Conservation (phyloP, 306 rosid genomes). For the Pachyrhizus erosus region DNA sequence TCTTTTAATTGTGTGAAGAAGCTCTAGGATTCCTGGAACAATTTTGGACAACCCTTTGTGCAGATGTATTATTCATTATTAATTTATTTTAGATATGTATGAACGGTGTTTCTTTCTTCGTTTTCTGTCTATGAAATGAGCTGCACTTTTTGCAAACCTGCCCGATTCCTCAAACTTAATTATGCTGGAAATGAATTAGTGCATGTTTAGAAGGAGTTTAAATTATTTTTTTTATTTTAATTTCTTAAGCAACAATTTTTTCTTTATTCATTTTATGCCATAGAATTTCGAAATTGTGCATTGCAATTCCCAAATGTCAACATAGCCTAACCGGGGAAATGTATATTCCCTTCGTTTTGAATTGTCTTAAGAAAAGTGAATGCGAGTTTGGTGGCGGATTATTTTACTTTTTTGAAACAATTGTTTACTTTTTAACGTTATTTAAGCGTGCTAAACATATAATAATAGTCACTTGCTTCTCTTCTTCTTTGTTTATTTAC, state of each 20-base stretch:
- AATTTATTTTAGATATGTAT: background rate
- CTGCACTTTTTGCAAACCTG: no score
- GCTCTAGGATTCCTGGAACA: no score
- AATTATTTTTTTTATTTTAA: no score
- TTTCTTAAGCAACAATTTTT: no score
- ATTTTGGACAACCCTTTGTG: background rate
- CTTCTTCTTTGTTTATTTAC: background rate
- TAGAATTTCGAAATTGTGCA: no score
- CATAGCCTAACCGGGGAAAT: conserved; percentile 14
- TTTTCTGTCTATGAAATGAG: background rate
- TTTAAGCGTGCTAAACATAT: background rate
- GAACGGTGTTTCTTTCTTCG: background rate
- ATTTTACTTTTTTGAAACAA: background rate
- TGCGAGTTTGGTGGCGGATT: conserved; percentile 24
- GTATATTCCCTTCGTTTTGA: conserved; percentile 42
- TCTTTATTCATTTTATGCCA: no score
- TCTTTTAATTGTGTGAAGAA: background rate
- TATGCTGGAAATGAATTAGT: background rate
- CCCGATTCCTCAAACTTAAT: background rate
- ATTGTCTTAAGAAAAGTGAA: conserved; percentile 43
- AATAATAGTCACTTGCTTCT: conserved; percentile 45
- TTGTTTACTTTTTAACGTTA: background rate
- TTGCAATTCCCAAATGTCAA: background rate
- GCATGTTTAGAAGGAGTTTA: background rate
- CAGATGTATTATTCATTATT: background rate